Evolutionary conservation across 2,329 filamentous ascomycete species (phyloP).

Genomic region (Aspergillus clavatus): DNA sequence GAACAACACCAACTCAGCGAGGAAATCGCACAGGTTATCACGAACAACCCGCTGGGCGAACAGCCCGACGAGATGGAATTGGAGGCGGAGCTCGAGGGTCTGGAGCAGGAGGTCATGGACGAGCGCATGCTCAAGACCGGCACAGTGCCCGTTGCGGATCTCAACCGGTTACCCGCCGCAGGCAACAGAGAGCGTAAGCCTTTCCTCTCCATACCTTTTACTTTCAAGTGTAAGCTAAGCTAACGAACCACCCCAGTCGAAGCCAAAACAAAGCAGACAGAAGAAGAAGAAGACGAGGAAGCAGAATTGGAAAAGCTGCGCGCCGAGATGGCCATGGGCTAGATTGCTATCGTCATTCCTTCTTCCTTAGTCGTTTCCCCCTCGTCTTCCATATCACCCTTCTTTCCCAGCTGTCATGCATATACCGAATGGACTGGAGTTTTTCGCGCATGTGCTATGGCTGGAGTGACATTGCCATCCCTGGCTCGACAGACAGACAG

Average conservation of each 20-base stretch:
- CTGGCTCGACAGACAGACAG: no score
- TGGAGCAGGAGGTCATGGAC: slow-evolving; percentile 91
- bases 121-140: slow-evolving; percentile 90
- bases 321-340: slow-evolving; percentile 93
- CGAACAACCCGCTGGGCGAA: slow-evolving; percentile 62
- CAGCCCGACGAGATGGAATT: slow-evolving; percentile 80
- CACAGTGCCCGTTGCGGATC: slow-evolving; percentile 72
- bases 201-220: background rate
- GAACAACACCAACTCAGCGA: slow-evolving; percentile 92
- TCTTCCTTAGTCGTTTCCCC: slow-evolving; percentile 2
- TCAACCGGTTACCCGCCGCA: slow-evolving; percentile 71
- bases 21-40: slow-evolving; percentile 85
- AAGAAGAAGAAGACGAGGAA: slow-evolving; percentile 94
- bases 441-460: no score
- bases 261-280: slow-evolving; percentile 47
- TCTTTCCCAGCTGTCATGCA: slow-evolving; percentile 2
- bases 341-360: background rate
- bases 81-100: slow-evolving; percentile 73
- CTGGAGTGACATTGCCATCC: no score
- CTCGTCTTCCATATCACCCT: slow-evolving; percentile 1
- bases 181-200: slow-evolving; percentile 69
- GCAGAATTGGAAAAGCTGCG: slow-evolving; percentile 88
- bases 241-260: slow-evolving; percentile 32
- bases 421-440: background rate
- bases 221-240: background rate